Evolutionary conservation across 306 rosid genomes (phyloP).

Genomic region (Dryas drummondii): DNA sequence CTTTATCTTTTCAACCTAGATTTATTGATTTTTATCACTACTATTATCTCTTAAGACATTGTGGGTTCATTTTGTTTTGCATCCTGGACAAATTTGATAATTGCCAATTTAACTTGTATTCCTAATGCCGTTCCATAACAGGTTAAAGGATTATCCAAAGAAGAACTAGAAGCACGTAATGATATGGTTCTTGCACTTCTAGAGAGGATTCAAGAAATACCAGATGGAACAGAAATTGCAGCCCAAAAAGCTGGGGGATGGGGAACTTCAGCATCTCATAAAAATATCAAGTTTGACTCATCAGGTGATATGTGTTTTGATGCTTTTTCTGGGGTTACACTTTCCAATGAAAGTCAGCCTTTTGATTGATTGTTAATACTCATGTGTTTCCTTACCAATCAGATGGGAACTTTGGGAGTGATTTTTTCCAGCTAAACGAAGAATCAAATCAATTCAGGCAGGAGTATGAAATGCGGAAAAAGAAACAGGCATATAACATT

Average conservation of each 20-base stretch:
- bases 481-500: conserved; percentile 68
- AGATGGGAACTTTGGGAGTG: conserved; percentile 48
- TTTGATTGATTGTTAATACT: conserved; percentile 7
- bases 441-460: conserved; percentile 69
- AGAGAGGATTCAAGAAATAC: conserved; percentile 78
- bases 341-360: conserved; percentile 10
- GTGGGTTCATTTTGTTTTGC: conserved; percentile 1
- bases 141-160: conserved; percentile 77
- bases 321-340: not conserved
- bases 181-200: conserved; percentile 65
- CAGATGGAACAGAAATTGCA: conserved; percentile 59
- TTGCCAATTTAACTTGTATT: conserved; percentile 9
- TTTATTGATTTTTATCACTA: not conserved
- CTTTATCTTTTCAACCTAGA: not conserved
- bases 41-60: not conserved
- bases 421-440: conserved; percentile 59
- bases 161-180: conserved; percentile 55
- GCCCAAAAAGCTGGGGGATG: conserved; percentile 49
- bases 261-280: conserved; percentile 40
- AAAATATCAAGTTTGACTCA: conserved; percentile 61
- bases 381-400: conserved; percentile 19
- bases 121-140: conserved; percentile 29
- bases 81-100: conserved; percentile 9
- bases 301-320: conserved; percentile 41
- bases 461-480: conserved; percentile 82